Conservation (phyloP, 2,329 filamentous ascomycete species). For the Fusarium phyllophilum region DNA sequence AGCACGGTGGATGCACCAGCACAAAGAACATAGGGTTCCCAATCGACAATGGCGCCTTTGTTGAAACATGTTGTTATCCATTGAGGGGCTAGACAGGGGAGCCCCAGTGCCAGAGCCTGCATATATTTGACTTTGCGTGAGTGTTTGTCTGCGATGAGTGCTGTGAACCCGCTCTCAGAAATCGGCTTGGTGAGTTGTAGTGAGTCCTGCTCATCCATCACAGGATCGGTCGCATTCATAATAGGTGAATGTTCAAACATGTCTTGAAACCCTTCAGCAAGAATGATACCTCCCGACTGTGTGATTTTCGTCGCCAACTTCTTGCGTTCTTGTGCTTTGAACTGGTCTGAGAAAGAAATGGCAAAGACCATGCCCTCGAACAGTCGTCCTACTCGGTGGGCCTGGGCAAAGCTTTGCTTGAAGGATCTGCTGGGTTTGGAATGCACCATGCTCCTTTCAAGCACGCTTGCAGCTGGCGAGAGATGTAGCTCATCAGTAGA, state of each 20-base stretch:
- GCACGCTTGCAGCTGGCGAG: slow-evolving; percentile 51
- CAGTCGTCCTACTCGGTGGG: slow-evolving; percentile 51
- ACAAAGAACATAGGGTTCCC: slow-evolving; percentile 84
- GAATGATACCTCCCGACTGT: slow-evolving; percentile 75
- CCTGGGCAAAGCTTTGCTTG: slow-evolving; percentile 43
- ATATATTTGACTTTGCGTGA: slow-evolving; percentile 92
- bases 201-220: slow-evolving; percentile 44
- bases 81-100: slow-evolving; percentile 84
- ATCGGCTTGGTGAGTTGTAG: slow-evolving; percentile 66
- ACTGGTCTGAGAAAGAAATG: slow-evolving; percentile 72
- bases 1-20: slow-evolving; percentile 84
- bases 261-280: slow-evolving; percentile 81
- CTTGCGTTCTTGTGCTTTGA: slow-evolving; percentile 53
- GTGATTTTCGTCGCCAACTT: slow-evolving; percentile 70
- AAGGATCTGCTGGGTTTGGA: slow-evolving; percentile 43
- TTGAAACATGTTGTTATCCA: slow-evolving; percentile 82
- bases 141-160: slow-evolving; percentile 85
- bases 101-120: slow-evolving; percentile 88
- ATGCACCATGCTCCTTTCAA: slow-evolving; percentile 52
- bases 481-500: slow-evolving; percentile 61
- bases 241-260: slow-evolving; percentile 70
- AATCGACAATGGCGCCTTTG: slow-evolving; percentile 71
- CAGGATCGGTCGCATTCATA: slow-evolving; percentile 47
- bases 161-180: slow-evolving; percentile 76
- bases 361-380: slow-evolving; percentile 91